Evolutionary conservation across 2,329 filamentous ascomycete species (phyloP), one percentile per base, ranked within the genome.

Genomic region (Verticillium nonalfalfae): DNA sequence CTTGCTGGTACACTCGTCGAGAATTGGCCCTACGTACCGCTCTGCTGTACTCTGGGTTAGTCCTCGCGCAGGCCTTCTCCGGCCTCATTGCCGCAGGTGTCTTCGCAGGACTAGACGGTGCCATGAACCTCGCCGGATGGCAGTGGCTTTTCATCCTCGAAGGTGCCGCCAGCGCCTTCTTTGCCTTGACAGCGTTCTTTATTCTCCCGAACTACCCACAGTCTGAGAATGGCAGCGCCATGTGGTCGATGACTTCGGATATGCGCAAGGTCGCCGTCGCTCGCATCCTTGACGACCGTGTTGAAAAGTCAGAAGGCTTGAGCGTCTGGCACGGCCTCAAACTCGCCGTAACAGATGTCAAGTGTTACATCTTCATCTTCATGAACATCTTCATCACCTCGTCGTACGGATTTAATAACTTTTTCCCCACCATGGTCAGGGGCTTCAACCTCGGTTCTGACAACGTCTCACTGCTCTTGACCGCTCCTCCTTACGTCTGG

Each of bases 171-270:
- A 76, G 78, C 60, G 65, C 83, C 65, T 63, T 73, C 4, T 68
- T 73, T 21, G 70, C 76, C 1, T 62, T 77, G 1, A 34, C 71
- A 1, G 68, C 76, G 3, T 63, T 65, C 3, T 71, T 78, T 38
- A 65, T 74, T 34, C 71, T 86, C 0, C 84, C 83, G 0, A 78
- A 91, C 68, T 91, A 89, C 68, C 89, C 89, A 0, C 85, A 88
- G 64, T 52, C 45, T 11, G 18, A 11, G 5, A 18, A n/a, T 26
- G 45, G 45, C 18, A 18, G 45, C 18, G 80, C 85, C 61, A 86
- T 87, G 33, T 60, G 56, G 7, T 83, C 70, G 0, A 90, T 91
- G 68, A 82, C 80, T 0, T 78, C 80, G 1, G 77, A 78, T 15
- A 87, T 91, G 66, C 82, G 85, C 31, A 77, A 76, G 13, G 80